Percentiles rank a stretch among this genome's conserved stretches.
phyloP scores from a whole-genome alignment of 169 alveolate genomes.

The Babesia bigemina region DNA sequence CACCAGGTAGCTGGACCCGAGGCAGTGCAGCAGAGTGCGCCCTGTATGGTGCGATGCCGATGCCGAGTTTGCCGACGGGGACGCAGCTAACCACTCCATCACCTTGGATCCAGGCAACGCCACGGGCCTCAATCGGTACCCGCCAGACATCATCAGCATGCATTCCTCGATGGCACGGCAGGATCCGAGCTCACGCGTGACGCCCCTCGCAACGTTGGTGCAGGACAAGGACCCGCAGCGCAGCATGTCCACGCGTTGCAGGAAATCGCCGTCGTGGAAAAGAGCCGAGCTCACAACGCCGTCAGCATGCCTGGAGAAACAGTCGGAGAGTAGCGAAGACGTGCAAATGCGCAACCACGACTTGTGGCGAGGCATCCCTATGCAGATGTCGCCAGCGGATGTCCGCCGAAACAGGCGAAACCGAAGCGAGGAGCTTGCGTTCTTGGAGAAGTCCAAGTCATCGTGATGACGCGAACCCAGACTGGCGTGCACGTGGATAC shows the following conservation, averaged over 20 bases:
- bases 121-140: slow-evolving; percentile 11
- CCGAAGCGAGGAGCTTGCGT: not conserved
- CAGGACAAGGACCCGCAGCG: not conserved
- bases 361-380: slow-evolving; percentile 12
- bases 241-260: slow-evolving; percentile 15
- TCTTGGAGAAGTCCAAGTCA: not conserved
- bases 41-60: not conserved
- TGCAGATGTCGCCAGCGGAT: not conserved
- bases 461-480: not conserved
- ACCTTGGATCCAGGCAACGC: slow-evolving; percentile 29
- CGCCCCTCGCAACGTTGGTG: not conserved
- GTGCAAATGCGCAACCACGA: not conserved
- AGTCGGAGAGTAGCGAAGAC: not conserved
- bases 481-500: not conserved
- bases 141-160: not conserved
- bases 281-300: slow-evolving; percentile 1
- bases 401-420: slow-evolving; percentile 17
- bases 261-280: not conserved
- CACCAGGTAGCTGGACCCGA: slow-evolving; percentile 38
- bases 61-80: not conserved
- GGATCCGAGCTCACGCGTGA: not conserved
- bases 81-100: slow-evolving; percentile 12
- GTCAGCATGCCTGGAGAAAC: not conserved
- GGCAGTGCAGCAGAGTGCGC: slow-evolving; percentile 19
- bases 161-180: not conserved